phyloP scores from a whole-genome alignment of 345 rosid species.

The Camelina hispida region DNA sequence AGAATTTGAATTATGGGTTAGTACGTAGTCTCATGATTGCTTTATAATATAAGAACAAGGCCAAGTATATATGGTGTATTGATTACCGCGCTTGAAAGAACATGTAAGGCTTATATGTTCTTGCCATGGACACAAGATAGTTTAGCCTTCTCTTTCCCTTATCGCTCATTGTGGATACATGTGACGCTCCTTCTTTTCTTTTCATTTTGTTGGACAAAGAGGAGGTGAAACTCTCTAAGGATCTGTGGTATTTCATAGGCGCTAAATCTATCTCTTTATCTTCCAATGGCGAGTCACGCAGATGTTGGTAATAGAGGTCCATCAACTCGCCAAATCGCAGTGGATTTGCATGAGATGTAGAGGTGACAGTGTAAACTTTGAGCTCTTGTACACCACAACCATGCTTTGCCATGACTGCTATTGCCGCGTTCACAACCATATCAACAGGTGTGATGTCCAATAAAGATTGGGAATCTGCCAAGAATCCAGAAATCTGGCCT shows the following conservation, averaged over 20 bases:
- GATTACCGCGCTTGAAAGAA: slow-evolving; percentile 32
- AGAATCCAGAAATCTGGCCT: slow-evolving; percentile 43
- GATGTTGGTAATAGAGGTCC: not conserved
- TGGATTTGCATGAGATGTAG: slow-evolving; percentile 36
- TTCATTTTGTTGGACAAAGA: slow-evolving; percentile 11
- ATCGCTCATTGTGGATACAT: not conserved
- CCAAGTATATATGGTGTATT: not conserved
- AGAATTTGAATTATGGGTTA: not conserved
- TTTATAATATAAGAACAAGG: not conserved
- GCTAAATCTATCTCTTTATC: not conserved
- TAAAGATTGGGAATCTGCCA: slow-evolving; percentile 33
- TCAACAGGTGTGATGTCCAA: slow-evolving; percentile 45
- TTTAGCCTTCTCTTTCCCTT: slow-evolving; percentile 24
- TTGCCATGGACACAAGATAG: slow-evolving; percentile 30
- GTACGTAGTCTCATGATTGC: not conserved
- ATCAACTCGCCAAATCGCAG: not conserved
- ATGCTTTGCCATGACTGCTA: slow-evolving; percentile 45
- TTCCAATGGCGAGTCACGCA: slow-evolving; percentile 14
- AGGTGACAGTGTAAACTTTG: slow-evolving; percentile 34
- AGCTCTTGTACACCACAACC: not conserved
- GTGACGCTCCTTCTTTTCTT: not conserved
- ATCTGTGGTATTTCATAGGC: slow-evolving; percentile 12
- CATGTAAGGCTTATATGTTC: slow-evolving; percentile 31
- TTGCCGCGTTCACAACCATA: slow-evolving; percentile 38
- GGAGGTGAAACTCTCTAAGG: slow-evolving; percentile 34